Evolutionary conservation across 164 flowering plant genomes (phyloP).

Genomic region (Stephania yunnanensis): DNA sequence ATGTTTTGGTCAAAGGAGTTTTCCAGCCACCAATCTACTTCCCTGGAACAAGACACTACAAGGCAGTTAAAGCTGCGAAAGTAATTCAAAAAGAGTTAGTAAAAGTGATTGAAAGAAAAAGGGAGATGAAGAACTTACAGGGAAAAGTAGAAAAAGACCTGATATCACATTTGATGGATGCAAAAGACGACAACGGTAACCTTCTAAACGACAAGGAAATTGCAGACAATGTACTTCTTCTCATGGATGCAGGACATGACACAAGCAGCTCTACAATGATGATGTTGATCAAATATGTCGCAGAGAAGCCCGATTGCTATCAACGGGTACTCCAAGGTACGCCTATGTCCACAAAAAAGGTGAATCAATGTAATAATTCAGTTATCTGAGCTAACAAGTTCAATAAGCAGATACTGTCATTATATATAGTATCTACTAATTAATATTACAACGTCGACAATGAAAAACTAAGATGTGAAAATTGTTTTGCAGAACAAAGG

Average conservation of each 20-base stretch:
- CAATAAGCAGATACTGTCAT: too few relatives aligned
- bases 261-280: conserved; percentile 18
- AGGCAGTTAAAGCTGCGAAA: conserved; percentile 13
- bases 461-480: background rate
- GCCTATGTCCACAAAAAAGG: background rate
- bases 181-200: conserved; percentile 11
- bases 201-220: conserved; percentile 16
- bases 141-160: conserved; percentile 12
- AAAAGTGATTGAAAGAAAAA: conserved; percentile 12
- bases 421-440: too few relatives aligned
- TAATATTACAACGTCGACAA: background rate
- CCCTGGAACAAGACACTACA: conserved; percentile 18
- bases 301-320: too few relatives aligned
- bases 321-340: conserved; percentile 14
- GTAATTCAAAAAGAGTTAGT: conserved; percentile 13
- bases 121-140: background rate
- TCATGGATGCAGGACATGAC: conserved; percentile 22
- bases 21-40: conserved; percentile 16
- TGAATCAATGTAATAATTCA: background rate
- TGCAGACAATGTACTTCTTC: conserved; percentile 15
- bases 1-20: conserved; percentile 14
- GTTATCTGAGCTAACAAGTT: too few relatives aligned
- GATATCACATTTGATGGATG: conserved; percentile 17
- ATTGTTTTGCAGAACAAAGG: conserved; percentile 8
- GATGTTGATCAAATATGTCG: conserved; percentile 19